Evolutionary conservation across 1,284 basidiomycete genomes (phyloP), one percentile per base, ranked within the genome.

Genomic region (Pyrrhoderma noxium): DNA sequence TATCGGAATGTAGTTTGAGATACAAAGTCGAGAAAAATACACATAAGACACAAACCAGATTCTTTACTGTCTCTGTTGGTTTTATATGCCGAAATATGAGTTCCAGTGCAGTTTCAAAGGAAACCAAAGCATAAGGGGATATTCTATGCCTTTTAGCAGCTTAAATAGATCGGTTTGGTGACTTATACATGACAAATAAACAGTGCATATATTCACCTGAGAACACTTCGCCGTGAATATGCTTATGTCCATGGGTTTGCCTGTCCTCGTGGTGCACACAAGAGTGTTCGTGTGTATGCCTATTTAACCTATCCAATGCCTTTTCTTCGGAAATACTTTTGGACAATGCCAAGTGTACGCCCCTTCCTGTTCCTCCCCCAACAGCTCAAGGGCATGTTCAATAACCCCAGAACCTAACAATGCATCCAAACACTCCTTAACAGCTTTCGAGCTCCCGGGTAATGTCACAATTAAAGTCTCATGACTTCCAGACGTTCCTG

Each of bases 401-500:
- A 84, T 65, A 16, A 89, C 70, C 11, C 76, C 81, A 9, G 5
- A 35, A 19, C 36, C 22, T 3, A 92, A 66, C 27, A 93, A 67
- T 1, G 77, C 76, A 3, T 78, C 74, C 52, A 91, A 61, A 59
- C 84, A 89, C 62, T 93, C 90, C 54, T 73, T 80, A 22, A 92
- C 90, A 1, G 89, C 91, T 60, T 89, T 93, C 19, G 83, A 76
- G 58, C 86, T 89, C 0, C 91, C 91, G 0, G 92, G 92, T 8
- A 94, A 78, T 0, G 87, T 89, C 16, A 88, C 72, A 23, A 94
- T 69, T 14, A 94, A 71, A 0, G 83, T 83, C 34, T 76, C 75
- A 23, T 67, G 68, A 52, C 59, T 31, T 16, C 49, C 31, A 11
- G 81, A 68, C 5, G 87, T 85, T 0, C 91, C 91, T 2, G 86